Percentiles rank a stretch among this genome's conserved stretches.
Conservation (phyloP, 441 rosid genomes). For the Cnidoscolus chayamansa region DNA sequence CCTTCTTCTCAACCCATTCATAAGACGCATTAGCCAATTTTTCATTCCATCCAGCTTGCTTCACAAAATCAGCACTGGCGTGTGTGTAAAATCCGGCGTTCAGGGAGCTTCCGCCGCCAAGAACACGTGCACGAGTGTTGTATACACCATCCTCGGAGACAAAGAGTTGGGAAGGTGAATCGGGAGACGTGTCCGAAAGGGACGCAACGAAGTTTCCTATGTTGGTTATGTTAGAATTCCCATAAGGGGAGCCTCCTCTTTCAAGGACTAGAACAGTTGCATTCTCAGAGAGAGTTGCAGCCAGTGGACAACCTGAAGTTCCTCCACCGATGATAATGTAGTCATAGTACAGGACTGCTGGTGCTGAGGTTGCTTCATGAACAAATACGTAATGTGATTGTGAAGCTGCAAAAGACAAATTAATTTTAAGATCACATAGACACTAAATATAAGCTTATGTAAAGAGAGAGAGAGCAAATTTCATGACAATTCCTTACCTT, state of each 20-base stretch:
- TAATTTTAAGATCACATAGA: neutral
- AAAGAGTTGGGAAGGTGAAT: slow-evolving; percentile 75
- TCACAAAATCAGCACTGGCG: slow-evolving; percentile 48
- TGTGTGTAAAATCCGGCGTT: slow-evolving; percentile 84
- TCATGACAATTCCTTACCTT: slow-evolving; percentile 24
- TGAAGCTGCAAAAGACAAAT: slow-evolving; percentile 24
- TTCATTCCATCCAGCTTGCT: slow-evolving; percentile 59
- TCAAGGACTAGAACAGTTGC: slow-evolving; percentile 68
- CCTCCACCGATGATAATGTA: slow-evolving; percentile 89
- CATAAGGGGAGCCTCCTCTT: slow-evolving; percentile 80
- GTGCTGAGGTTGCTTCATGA: slow-evolving; percentile 47
- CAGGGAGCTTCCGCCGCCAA: slow-evolving; percentile 76
- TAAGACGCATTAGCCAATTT: slow-evolving; percentile 59
- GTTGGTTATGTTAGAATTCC: slow-evolving; percentile 58
- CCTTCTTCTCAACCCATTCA: slow-evolving; percentile 67
- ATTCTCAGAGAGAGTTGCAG: slow-evolving; percentile 69
- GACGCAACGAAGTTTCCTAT: slow-evolving; percentile 46
- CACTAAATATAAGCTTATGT: neutral
- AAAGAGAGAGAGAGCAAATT: neutral
- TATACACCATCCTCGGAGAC: slow-evolving; percentile 82
- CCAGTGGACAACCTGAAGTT: slow-evolving; percentile 86
- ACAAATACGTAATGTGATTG: slow-evolving; percentile 37
- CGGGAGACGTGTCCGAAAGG: slow-evolving; percentile 52
- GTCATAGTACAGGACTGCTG: slow-evolving; percentile 37
- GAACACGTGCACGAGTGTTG: slow-evolving; percentile 68